Percentiles rank a stretch among this genome's conserved stretches.
These are phyloP conservation scores for Silybum marianum DNA, from an alignment of 129 eudicot species.

Conservation along the genomic window DNA sequence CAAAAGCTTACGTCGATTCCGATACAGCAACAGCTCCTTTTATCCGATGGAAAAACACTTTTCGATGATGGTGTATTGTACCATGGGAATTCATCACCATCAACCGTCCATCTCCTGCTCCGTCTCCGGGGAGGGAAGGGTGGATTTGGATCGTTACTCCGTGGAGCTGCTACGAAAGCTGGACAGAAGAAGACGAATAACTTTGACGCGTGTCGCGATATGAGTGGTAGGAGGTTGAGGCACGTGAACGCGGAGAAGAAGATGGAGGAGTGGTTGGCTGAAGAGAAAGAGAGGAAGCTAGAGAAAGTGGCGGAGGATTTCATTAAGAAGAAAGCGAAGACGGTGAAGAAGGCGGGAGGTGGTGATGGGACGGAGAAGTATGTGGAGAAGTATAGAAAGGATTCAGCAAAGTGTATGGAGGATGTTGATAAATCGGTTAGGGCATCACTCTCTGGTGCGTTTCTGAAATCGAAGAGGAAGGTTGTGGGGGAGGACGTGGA, in stretches of 20 bases:
- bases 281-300: conserved; percentile 68
- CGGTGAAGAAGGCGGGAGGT: conserved; percentile 49
- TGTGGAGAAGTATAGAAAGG: conserved; percentile 86
- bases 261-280: conserved; percentile 94
- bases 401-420: conserved; percentile 82
- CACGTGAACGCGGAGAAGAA: conserved; percentile 96
- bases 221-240: conserved; percentile 97
- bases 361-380: conserved; percentile 69
- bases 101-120: conserved; percentile 46
- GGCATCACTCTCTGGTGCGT: conserved; percentile 57
- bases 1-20: conserved; percentile 65
- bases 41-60: conserved; percentile 41
- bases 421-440: conserved; percentile 88
- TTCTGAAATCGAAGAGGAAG: conserved; percentile 61
- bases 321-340: conserved; percentile 68
- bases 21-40: conserved; percentile 50
- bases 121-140: conserved; percentile 96
- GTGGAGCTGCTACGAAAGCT: conserved; percentile 91
- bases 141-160: conserved; percentile 87
- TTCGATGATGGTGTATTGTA: conserved; percentile 25
- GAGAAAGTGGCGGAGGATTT: conserved; percentile 91
- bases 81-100: conserved; percentile 5
- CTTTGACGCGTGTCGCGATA: conserved; percentile 95
- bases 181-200: conserved; percentile 96
- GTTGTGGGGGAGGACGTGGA: conserved; percentile 20